These are phyloP conservation scores for Cunninghamia lanceolata DNA, from an alignment of 75 land plant species.

Conservation along the genomic window DNA sequence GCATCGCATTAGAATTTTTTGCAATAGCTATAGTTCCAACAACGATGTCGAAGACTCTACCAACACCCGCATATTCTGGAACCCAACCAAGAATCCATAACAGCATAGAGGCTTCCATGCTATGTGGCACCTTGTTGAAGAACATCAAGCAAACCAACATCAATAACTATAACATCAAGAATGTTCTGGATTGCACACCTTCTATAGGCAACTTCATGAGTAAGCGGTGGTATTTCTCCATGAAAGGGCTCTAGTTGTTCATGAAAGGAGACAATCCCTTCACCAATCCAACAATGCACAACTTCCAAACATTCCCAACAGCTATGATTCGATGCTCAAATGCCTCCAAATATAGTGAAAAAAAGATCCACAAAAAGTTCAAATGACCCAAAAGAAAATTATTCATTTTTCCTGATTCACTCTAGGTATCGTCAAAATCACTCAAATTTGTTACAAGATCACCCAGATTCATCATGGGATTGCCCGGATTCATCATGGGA, in stretches of 20 bases:
- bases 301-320: conserved; percentile 26
- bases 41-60: no score
- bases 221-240: conserved; percentile 20
- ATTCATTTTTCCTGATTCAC: no score
- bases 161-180: conserved; percentile 23
- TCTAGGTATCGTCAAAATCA: no score
- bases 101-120: conserved; percentile 33
- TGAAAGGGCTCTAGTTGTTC: conserved; percentile 21
- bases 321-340: conserved; percentile 12
- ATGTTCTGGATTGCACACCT: conserved; percentile 20
- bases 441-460: no score
- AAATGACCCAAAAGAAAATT: background rate
- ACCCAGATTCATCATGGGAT: no score
- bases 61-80: conserved; percentile 29
- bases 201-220: background rate
- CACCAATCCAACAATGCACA: conserved; percentile 5
- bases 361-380: conserved; percentile 14
- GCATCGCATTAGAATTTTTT: no score
- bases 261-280: conserved; percentile 40
- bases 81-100: conserved; percentile 32
- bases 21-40: no score
- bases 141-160: conserved; percentile 29
- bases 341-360: conserved; percentile 10
- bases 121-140: conserved; percentile 37
- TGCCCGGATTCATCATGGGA: no score